Conservation (phyloP, 1,139 yeast species). For the Hyphopichia buzzinii region DNA sequence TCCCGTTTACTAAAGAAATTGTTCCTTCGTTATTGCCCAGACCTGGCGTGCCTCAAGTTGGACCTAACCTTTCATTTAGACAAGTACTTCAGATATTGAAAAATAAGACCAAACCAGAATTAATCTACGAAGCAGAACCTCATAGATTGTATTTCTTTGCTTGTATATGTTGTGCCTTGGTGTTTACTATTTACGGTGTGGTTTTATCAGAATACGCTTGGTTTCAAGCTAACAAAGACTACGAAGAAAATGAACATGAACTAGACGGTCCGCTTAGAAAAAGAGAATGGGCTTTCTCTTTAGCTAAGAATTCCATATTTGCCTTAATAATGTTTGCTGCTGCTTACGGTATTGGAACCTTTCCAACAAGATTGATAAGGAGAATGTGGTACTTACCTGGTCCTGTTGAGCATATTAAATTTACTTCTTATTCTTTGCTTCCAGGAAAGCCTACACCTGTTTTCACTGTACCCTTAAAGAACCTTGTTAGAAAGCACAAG, state of each 20-base stretch:
- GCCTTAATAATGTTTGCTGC: constrained; percentile 38
- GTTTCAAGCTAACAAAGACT: constrained; percentile 56
- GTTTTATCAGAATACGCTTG: constrained; percentile 59
- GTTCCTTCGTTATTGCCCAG: constrained; percentile 70
- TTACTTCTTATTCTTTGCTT: constrained; percentile 70
- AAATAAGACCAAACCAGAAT: constrained; percentile 60
- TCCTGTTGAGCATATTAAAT: constrained; percentile 52
- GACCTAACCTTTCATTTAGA: constrained; percentile 52
- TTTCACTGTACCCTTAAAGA: constrained; percentile 59
- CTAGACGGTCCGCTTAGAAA: constrained; percentile 31
- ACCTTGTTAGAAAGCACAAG: constrained; percentile 54
- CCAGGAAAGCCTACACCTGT: constrained; percentile 81
- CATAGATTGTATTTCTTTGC: constrained; percentile 72
- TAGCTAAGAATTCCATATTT: constrained; percentile 30
- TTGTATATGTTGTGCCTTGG: constrained; percentile 66
- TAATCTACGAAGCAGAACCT: constrained; percentile 81
- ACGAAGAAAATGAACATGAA: constrained; percentile 55
- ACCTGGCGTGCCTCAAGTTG: constrained; percentile 72
- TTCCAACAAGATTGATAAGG: constrained; percentile 69
- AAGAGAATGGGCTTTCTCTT: constrained; percentile 37
- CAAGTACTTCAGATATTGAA: constrained; percentile 64
- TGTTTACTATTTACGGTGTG: constrained; percentile 65
- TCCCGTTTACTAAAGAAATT: constrained; percentile 65
- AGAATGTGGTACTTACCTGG: constrained; percentile 76
- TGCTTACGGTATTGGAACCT: constrained; percentile 44